A percentile compares a stretch with the other conserved stretches of the same genome.
Evolutionary conservation across 116 monocot species (phyloP).

Genomic region (Thalassia testudinum): DNA sequence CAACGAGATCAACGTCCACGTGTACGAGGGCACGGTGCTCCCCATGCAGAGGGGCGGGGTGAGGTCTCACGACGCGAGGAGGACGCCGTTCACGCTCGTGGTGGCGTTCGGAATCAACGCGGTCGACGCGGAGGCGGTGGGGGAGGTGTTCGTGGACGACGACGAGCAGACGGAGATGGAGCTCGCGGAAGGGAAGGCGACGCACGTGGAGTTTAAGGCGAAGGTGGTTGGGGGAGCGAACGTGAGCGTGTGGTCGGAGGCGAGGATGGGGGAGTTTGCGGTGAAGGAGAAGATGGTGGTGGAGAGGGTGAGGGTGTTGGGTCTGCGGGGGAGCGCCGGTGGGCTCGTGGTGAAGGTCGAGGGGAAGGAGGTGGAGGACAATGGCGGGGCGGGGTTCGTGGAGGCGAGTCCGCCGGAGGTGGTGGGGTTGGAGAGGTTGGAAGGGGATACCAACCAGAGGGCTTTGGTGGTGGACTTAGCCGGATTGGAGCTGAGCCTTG

Average conservation of each 20-base stretch:
- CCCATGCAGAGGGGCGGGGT: slow-evolving; percentile 85
- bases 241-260: slow-evolving; percentile 69
- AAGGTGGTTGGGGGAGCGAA: slow-evolving; percentile 19
- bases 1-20: slow-evolving; percentile 89
- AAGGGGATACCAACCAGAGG: slow-evolving; percentile 31
- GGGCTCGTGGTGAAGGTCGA: slow-evolving; percentile 46
- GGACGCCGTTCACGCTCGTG: slow-evolving; percentile 73
- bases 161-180: slow-evolving; percentile 85
- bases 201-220: slow-evolving; percentile 45
- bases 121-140: slow-evolving; percentile 31
- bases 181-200: slow-evolving; percentile 52
- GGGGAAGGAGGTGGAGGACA: slow-evolving; percentile 16
- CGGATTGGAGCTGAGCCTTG: slow-evolving; percentile 57
- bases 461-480: slow-evolving; percentile 43
- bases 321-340: slow-evolving; percentile 15
- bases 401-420: neutral
- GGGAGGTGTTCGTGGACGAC: slow-evolving; percentile 67
- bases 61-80: slow-evolving; percentile 50
- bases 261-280: slow-evolving; percentile 37
- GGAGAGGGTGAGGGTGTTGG: slow-evolving; percentile 68
- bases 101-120: slow-evolving; percentile 46
- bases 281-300: slow-evolving; percentile 45
- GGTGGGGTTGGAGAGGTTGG: slow-evolving; percentile 10
- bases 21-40: slow-evolving; percentile 68
- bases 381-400: slow-evolving; percentile 16